Base-by-base conservation (phyloP, 768 basidiomycete species). In the Suillus variegatus region DNA sequence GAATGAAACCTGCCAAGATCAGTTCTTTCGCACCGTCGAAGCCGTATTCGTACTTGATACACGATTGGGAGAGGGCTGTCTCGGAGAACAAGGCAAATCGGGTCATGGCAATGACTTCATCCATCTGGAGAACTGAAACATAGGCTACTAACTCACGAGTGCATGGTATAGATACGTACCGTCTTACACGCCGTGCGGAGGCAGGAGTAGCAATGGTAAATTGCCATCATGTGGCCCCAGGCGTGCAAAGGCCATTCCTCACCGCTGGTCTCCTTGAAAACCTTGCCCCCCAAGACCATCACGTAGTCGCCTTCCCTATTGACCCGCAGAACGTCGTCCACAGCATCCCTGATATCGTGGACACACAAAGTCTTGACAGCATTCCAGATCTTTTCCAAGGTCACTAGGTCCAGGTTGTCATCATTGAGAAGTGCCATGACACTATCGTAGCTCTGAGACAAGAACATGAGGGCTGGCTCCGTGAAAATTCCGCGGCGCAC, bases 401-500 rank as follows among this genome's bases (percentile, higher is more conserved):
- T 76, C 13, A 61, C 51, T 41, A 77, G 63, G 55, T 79, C 78
- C 38, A 80, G 69, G 14, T 68, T 63, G 14, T 70, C 41, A 52
- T 78, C 77, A 55, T 58, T 72, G 47, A 81, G 66, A 61, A 81
- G 65, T 14, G 69, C 68, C 67, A 66, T 65, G 51, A 75, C 77
- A 54, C 67, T 70, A 14, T 68, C 64, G 60, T 80, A 80, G 64
- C 67, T 74, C 62, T 79, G 77, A 3, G 79, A 73, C 44, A 76
- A 69, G 56, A 79, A 71, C 74, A 79, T 78, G n/a, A 81, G 75
- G 28, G 74, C 72, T 57, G 76, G 68, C 63, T 81, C 78, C 36
- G 72, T 77, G 65, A 75, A 79, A 38, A 81, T 71, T 25, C 74
- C 79, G 20, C 79, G 74, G 16, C 77, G 78, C 56, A 81, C 72